phyloP scores from a whole-genome alignment of 306 rosid species.

The Abrus precatorius region DNA sequence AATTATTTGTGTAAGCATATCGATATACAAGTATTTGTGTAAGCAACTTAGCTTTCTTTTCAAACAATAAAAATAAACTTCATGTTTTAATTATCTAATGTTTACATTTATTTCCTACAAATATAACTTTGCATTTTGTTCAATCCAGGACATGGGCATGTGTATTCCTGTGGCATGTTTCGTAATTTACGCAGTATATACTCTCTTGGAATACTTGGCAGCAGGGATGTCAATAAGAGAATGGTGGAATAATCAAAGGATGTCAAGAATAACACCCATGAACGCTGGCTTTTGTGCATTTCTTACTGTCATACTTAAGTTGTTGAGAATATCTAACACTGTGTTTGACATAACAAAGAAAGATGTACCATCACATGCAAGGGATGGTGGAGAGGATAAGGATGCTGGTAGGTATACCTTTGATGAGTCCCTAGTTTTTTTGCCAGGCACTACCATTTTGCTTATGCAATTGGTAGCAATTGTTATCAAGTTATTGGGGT shows the following conservation, averaged over 20 bases:
- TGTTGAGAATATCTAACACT: conserved; percentile 56
- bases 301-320: conserved; percentile 50
- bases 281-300: conserved; percentile 61
- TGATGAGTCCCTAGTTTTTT: conserved; percentile 60
- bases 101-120: neutral
- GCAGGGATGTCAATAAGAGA: conserved; percentile 56
- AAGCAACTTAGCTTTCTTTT: no score
- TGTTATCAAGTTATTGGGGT: conserved; percentile 45
- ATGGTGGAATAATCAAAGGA: conserved; percentile 86
- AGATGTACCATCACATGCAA: conserved; percentile 42
- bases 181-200: conserved; percentile 33
- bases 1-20: neutral
- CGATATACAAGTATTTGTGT: no score
- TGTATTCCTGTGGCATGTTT: conserved; percentile 51
- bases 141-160: conserved; percentile 48
- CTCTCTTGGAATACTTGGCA: conserved; percentile 49
- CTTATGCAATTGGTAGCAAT: conserved; percentile 59
- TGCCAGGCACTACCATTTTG: conserved; percentile 71
- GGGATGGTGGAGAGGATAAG: neutral
- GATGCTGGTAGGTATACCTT: conserved; percentile 60
- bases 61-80: no score
- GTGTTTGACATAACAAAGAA: conserved; percentile 69
- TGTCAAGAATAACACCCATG: conserved; percentile 57
- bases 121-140: neutral
- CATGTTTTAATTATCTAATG: neutral